Evolutionary conservation across 805 yeast genomes (phyloP), one percentile per base, ranked within the genome.

Genomic region (Candida hungchunana): DNA sequence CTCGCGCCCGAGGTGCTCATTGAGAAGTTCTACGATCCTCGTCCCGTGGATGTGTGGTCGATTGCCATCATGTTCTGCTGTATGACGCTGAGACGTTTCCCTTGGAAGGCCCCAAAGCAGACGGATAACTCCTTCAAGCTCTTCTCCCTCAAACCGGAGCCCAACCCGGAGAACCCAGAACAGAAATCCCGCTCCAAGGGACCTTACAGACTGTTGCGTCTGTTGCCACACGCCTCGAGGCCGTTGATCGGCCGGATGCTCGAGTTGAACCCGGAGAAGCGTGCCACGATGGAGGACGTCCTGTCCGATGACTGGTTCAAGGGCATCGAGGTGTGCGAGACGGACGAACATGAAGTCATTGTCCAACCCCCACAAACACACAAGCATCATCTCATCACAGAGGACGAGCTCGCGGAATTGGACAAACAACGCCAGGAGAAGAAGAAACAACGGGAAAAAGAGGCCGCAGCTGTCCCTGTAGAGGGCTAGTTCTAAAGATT

Each of bases 11-110:
- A 90, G 58, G 89, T 90, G 28, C 69, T 90, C 37, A 55, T 63
- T 15, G 62, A 63, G 35, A 43, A 59, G 6, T 49, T 57, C 29
- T 90, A 90, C 58, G 96, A 90, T 58, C 93, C 97, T 14, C 74
- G 93, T 34, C 79, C 82, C 6, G 86, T 80, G 3, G 98, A 90
- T 57, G 75, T 89, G 16, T 90, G 98, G 98, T 85, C 96, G 1
- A 66, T 86, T 35, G 97, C 95, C 0, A 85, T 90, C 19, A 86
- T 93, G 35, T 90, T 73, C 56, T 87, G 95, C 58, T 89, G 97
- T 62, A 84, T 88, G 89, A 69, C 82, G 3, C 64, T 89, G 47
- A 75, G 82, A 47, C 64, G 95, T 42, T 90, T 90, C 62, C 97
- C 98, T 1, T 90, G 98, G 98, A 87, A 87, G 57, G 74, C 89